Evolutionary conservation across 129 eudicot species (phyloP).

Genomic region (Arctium lappa): DNA sequence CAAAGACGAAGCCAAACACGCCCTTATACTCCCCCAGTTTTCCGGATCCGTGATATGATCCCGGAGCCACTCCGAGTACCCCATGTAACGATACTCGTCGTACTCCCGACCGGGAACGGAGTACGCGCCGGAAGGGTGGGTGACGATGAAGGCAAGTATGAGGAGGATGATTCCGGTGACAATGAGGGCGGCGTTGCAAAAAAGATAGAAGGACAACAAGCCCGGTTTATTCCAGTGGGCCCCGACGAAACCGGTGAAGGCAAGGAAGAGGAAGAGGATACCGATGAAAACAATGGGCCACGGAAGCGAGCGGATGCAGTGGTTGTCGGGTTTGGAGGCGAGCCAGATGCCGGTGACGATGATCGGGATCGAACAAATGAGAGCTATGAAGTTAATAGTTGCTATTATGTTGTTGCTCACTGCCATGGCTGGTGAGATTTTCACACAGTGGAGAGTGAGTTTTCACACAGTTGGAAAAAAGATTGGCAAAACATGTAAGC

Average conservation of each 20-base stretch:
- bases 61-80: slow-evolving; percentile 84
- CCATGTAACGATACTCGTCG: slow-evolving; percentile 50
- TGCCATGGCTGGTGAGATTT: slow-evolving; percentile 44
- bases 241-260: slow-evolving; percentile 85
- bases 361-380: slow-evolving; percentile 85
- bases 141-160: slow-evolving; percentile 63
- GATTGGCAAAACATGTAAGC: neutral
- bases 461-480: slow-evolving; percentile 11
- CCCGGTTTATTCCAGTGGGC: slow-evolving; percentile 83
- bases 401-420: slow-evolving; percentile 93
- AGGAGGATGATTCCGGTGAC: slow-evolving; percentile 61
- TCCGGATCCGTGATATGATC: slow-evolving; percentile 61
- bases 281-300: slow-evolving; percentile 88
- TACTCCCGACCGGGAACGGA: slow-evolving; percentile 45
- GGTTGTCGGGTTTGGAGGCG: slow-evolving; percentile 82
- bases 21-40: slow-evolving; percentile 73
- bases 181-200: slow-evolving; percentile 78
- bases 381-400: slow-evolving; percentile 69
- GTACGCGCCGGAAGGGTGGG: slow-evolving; percentile 53
- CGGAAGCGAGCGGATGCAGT: slow-evolving; percentile 85
- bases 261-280: slow-evolving; percentile 55
- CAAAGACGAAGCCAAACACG: slow-evolving; percentile 61
- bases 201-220: slow-evolving; percentile 63
- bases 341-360: slow-evolving; percentile 88
- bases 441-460: slow-evolving; percentile 13